Evolutionary conservation across 176 grass and related monocot genomes (phyloP).

Genomic region (Avena atlantica): DNA sequence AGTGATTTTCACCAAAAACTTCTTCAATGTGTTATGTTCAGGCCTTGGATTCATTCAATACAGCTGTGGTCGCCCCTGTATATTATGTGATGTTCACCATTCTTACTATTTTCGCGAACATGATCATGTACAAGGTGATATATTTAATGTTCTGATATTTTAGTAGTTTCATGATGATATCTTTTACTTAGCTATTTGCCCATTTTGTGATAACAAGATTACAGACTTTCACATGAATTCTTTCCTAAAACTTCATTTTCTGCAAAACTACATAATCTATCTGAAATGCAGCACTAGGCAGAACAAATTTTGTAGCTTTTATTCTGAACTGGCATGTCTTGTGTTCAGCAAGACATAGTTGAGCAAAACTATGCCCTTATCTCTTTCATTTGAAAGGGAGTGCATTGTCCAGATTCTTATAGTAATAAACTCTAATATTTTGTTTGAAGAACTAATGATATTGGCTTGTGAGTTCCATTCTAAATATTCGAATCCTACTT

Average conservation of each 20-base stretch:
- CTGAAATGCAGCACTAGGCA: not conserved
- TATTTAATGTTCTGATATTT: not conserved
- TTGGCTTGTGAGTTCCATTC: constrained; percentile 2
- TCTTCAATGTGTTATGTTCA: constrained; percentile 40
- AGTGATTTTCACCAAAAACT: not conserved
- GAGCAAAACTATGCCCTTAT: constrained; percentile 1
- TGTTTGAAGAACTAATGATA: not conserved
- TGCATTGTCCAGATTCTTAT: not conserved
- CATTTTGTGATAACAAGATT: constrained; percentile 1
- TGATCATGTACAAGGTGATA: constrained; percentile 97
- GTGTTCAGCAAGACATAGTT: not conserved
- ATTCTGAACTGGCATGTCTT: constrained; percentile 2
- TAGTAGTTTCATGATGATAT: constrained; percentile 8
- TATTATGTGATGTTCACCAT: constrained; percentile 99
- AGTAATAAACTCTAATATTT: not conserved
- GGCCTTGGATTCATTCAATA: constrained; percentile 93
- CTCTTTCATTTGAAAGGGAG: not conserved
- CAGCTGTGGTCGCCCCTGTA: constrained; percentile 84
- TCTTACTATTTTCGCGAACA: constrained; percentile 94
- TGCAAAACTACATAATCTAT: not conserved
- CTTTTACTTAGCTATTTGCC: not conserved
- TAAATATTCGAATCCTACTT: not conserved
- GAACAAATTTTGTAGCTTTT: not conserved
- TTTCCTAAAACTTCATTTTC: not conserved
- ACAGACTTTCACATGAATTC: not conserved